Evolutionary conservation across 2,329 filamentous ascomycete species (phyloP).

Genomic region (Pseudogymnoascus sp.): DNA sequence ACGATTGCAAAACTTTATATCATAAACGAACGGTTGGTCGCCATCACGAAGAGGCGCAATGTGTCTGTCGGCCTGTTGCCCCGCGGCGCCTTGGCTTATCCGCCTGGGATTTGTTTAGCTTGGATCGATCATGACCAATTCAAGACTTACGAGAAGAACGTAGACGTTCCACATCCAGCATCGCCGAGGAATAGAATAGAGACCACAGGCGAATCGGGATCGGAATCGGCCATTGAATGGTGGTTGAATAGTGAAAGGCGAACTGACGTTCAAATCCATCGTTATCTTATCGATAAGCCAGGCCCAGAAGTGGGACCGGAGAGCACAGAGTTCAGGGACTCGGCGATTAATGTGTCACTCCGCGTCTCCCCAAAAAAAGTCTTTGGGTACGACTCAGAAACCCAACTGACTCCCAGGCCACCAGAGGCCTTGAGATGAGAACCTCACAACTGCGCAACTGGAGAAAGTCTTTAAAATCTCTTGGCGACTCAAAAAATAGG

Average conservation of each 20-base stretch:
- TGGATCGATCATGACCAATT: neutral
- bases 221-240: constrained; percentile 15
- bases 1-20: constrained; percentile 41
- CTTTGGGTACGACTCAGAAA: neutral
- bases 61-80: constrained; percentile 36
- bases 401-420: neutral
- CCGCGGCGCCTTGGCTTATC: constrained; percentile 40
- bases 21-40: constrained; percentile 56
- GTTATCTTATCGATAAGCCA: constrained; percentile 9
- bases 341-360: constrained; percentile 3
- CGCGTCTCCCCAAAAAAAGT: constrained; percentile 4
- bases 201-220: constrained; percentile 38
- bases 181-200: constrained; percentile 55
- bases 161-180: constrained; percentile 53
- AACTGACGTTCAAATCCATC: constrained; percentile 13
- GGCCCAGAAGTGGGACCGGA: neutral
- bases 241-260: constrained; percentile 24
- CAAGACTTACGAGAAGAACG: constrained; percentile 51
- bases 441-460: neutral
- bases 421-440: constrained; percentile 4
- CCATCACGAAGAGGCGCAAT: constrained; percentile 49
- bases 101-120: constrained; percentile 34
- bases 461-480: neutral
- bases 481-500: neutral
- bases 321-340: constrained; percentile 4